Base-by-base conservation (phyloP, 2,329 filamentous ascomycete genomes). In the Fusarium globosum region DNA sequence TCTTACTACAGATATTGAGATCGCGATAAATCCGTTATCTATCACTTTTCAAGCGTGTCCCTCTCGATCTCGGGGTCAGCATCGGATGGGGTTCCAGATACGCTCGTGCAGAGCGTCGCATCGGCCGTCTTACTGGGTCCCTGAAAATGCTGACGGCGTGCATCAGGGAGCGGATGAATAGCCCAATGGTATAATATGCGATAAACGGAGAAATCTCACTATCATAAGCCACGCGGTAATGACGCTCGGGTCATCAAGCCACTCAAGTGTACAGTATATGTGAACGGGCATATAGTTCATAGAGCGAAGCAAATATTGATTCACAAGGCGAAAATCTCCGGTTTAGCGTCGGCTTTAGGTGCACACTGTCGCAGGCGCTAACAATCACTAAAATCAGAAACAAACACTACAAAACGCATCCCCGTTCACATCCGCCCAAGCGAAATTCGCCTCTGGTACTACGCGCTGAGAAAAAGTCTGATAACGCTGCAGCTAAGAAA, bases 401-500 rank as follows among this genome's bases (percentile, higher is more conserved):
- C 41, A 58, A 15, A 23, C 55, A 36, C 42, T 28, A 26, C 21
- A 20, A 20, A 15, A 56, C 8, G 28, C 28, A 28, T 28, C 28
- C 28, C 28, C 28, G 28, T 49, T 23, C n/a, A 23, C 20, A 51
- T 55, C 36, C 6, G 41, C 41, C 41, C 30, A 49, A 58, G 41
- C n/a, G 55, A 48, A 49, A 58, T 33, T n/a, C 7, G 9, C 51
- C 26, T 28, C 10, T 20, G 39, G 48, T 21, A 42, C 23, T 56
- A 71, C 45, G 56, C 56, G 62, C 56, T 61, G 28, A 20, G 39
- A 35, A 30, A 45, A 45, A 36, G 11, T n/a, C 21, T 71, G 46
- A 71, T 55, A 59, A 62, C 39, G 33, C 42, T 68, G 69, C 68
- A 53, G 38, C 53, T 38, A 69, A 23, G n/a, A 14, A 36, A 60